Evolutionary conservation across 2,329 filamentous ascomycete species (phyloP), one percentile per base, ranked within the genome.

Genomic region (Paramyrothecium sp.): DNA sequence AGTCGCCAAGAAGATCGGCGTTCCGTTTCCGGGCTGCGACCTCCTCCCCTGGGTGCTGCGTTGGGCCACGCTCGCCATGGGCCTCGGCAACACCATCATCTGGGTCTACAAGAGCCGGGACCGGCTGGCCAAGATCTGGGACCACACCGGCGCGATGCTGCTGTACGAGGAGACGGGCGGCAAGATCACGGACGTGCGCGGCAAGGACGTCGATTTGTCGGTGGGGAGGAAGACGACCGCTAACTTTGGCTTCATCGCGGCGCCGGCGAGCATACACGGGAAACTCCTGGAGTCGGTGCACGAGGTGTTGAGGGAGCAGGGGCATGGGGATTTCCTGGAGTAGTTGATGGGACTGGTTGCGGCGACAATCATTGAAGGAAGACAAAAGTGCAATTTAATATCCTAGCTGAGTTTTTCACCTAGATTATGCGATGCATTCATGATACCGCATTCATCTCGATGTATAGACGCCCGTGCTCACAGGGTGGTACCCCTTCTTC

Each of bases 241-340:
- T 3, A 86, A 86, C 66, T 82, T 78, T 65, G 83, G 83, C 2
- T 85, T 86, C 49, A 77, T 86, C 4, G 83, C 81, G 0, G 82
- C 82, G 2, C 78, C 82, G 8, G 68, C 59, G 19, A 66, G 65
- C 5, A 53, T 79, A 7, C 82, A 86, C 58, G 71, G 47, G 0
- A 54, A 61, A 2, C 78, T 86, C 2, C 63, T 85, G 56, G 81
- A 86, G 63, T 90, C 84, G 5, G 94, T 98, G 2, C 89, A 89
- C 71, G 83, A 86, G 60, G 92, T 96, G n/a, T 76, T 97, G 63
- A 72, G 55, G 22, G 71, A 75, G 21, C 65, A 78, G 53, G 61
- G 66, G 0, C 67, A 67, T 21, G 61, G 62, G 0, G 65, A 63
- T 0, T 67, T 65, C 50, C 19, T 73, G 48, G 47, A 56, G 20